Base-by-base conservation (phyloP, 2,329 filamentous ascomycete genomes). In the Epichloe gansuensis region DNA sequence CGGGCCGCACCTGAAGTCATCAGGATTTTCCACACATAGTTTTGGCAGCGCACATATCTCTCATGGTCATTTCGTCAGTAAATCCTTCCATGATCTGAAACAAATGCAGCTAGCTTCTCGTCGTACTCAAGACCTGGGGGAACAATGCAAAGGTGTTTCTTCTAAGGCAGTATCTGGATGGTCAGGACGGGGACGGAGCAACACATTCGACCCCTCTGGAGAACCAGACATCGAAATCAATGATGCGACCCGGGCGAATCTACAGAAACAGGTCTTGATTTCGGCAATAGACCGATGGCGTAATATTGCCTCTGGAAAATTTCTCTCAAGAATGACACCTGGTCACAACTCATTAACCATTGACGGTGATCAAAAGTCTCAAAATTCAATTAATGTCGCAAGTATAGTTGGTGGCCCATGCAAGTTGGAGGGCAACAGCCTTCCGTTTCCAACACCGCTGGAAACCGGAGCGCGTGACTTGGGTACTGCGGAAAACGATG, bases 271-370 rank as follows among this genome's bases (percentile, higher is more conserved):
- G 40, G 41, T 51, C 23, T 44, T 61, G 27, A 46, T 57, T 3
- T 48, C 54, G 12, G 55, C 50, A 6, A 34, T 61, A 21, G 58
- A 60, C 31, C 54, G 53, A 21, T 60, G 61, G 59, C 58, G 56
- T 25, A 54, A 25, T n/a, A 25, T 48, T 21, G 43, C 49, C 5
- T 45, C 45, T 5, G 41, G 25, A 2, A 21, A 42, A 15, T 8
- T 9, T 5, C 3, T 25, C 12, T 15, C 17, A 11, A 23, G 39
- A 25, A 12, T 9, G 5, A 15, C 12, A 11, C 36, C 4, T 21
- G 15, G 39, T 15, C 12, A 34, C n/a, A 35, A 9, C 13, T 36
- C n/a, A 17, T 44, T 43, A 34, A 17, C 23, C 5, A 15, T n/a
- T 5, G 4, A 34, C 15, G 31, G 39, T 39, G 41, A 40, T 25